Conservation (phyloP, 257 asterid species). For the Primulina huaijiensis region DNA sequence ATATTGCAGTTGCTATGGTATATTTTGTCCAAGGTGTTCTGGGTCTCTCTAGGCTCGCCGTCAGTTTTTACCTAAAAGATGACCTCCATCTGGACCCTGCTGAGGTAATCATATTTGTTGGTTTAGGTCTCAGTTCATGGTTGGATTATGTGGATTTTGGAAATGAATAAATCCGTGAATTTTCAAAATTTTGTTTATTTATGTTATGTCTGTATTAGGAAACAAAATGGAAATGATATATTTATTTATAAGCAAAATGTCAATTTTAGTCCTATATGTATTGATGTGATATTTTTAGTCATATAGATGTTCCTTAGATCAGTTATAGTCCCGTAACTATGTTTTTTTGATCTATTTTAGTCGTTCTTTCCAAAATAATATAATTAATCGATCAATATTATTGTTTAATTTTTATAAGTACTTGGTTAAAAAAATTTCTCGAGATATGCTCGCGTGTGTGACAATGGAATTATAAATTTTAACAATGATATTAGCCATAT, state of each 20-base stretch:
- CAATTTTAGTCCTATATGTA: too few species aligned
- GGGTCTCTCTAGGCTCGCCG: constrained; percentile 93
- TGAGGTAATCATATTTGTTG: constrained; percentile 56
- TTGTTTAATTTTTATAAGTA: too few species aligned
- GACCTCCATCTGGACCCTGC: constrained; percentile 97
- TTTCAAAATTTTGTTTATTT: neutral
- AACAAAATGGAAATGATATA: neutral
- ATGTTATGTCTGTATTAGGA: neutral
- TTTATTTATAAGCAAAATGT: neutral
- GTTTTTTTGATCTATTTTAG: too few species aligned
- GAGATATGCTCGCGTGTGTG: too few species aligned
- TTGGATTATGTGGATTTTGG: constrained; percentile 4
- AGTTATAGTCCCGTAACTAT: too few species aligned
- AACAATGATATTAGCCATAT: too few species aligned
- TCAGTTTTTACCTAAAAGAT: constrained; percentile 93
- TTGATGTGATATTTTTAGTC: too few species aligned
- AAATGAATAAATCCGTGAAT: neutral
- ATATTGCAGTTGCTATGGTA: constrained; percentile 96
- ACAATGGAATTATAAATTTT: too few species aligned
- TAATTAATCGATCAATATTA: too few species aligned
- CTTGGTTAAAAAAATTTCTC: too few species aligned
- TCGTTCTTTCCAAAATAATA: too few species aligned
- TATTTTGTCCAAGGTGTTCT: constrained; percentile 98
- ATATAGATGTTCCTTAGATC: too few species aligned
- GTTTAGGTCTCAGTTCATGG: constrained; percentile 13